A percentile compares a stretch with the other conserved stretches of the same genome.
Evolutionary conservation across 805 yeast species (phyloP).

Genomic region (Candida khao-thaluensis): DNA sequence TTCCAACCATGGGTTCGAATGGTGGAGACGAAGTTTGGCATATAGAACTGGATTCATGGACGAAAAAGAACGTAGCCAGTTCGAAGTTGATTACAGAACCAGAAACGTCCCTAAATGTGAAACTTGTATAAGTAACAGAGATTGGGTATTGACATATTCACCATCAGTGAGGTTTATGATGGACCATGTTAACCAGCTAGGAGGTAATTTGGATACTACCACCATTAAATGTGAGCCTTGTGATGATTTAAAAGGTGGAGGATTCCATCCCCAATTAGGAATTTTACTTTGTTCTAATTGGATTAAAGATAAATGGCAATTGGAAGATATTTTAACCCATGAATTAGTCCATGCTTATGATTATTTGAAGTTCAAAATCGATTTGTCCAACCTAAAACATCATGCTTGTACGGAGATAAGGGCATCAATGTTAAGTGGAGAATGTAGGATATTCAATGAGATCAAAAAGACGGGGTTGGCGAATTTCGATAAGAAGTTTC

Average conservation of each 20-base stretch:
- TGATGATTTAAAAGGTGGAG: slow-evolving; percentile 81
- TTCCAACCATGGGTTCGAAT: slow-evolving; percentile 46
- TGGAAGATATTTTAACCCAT: slow-evolving; percentile 90
- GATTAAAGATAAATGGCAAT: slow-evolving; percentile 67
- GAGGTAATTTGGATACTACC: slow-evolving; percentile 44
- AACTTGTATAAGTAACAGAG: slow-evolving; percentile 69
- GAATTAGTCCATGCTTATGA: slow-evolving; percentile 94
- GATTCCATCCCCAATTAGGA: slow-evolving; percentile 89
- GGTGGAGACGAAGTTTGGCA: slow-evolving; percentile 76
- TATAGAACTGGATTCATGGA: slow-evolving; percentile 72
- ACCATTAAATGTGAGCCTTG: slow-evolving; percentile 80
- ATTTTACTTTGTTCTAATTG: slow-evolving; percentile 85
- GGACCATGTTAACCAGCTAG: slow-evolving; percentile 71
- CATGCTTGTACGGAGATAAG: slow-evolving; percentile 97
- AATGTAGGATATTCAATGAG: slow-evolving; percentile 88
- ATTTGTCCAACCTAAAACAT: slow-evolving; percentile 81
- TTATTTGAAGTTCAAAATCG: slow-evolving; percentile 80
- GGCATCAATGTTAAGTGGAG: slow-evolving; percentile 91
- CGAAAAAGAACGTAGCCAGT: slow-evolving; percentile 50
- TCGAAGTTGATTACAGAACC: slow-evolving; percentile 55
- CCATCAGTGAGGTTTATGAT: slow-evolving; percentile 88
- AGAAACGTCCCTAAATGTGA: slow-evolving; percentile 55
- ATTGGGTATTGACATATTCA: slow-evolving; percentile 76
- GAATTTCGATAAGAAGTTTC: slow-evolving; percentile 77
- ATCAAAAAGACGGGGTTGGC: slow-evolving; percentile 55